These are phyloP conservation scores for Malassezia psittaci DNA, from an alignment of 1,284 basidiomycete species.

Conservation along the genomic window DNA sequence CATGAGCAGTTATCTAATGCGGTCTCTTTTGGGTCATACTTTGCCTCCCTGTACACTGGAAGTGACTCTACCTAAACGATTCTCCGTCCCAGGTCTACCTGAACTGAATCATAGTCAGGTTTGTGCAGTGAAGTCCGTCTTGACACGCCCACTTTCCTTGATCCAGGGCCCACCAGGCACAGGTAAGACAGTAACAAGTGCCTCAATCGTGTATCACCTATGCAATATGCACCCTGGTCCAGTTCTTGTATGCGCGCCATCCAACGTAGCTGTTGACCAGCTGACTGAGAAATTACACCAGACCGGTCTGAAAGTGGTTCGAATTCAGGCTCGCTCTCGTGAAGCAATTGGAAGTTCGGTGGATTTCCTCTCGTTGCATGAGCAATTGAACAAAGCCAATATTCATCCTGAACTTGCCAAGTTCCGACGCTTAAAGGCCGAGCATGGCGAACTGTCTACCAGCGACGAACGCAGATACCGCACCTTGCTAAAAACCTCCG, in stretches of 20 bases:
- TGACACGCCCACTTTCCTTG: conserved; percentile 94
- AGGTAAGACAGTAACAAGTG: conserved; percentile 98
- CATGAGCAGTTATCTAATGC: conserved; percentile 96
- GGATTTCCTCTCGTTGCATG: conserved; percentile 84
- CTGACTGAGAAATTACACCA: conserved; percentile 96
- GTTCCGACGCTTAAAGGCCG: conserved; percentile 90
- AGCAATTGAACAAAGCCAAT: conserved; percentile 83
- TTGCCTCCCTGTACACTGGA: conserved; percentile 74
- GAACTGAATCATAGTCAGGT: conserved; percentile 99
- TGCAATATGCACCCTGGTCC: conserved; percentile 99
- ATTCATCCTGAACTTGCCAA: conserved; percentile 60
- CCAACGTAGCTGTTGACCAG: conserved; percentile 98
- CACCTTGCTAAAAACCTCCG: conserved; percentile 81
- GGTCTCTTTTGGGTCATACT: conserved; percentile 93
- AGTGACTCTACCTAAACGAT: conserved; percentile 67
- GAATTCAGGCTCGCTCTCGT: conserved; percentile 90
- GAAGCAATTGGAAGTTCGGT: conserved; percentile 92
- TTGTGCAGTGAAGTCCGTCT: conserved; percentile 94
- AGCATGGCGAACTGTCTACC: conserved; percentile 90
- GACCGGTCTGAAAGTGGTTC: conserved; percentile 93
- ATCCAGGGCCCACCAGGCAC: conserved; percentile 94
- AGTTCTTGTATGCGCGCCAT: conserved; percentile 95
- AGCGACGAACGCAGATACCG: conserved; percentile 97
- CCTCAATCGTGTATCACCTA: conserved; percentile 95
- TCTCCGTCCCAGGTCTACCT: conserved; percentile 91